These are phyloP conservation scores for Condylostoma magnum DNA, from an alignment of 169 alveolate genomes.

Conservation along the genomic window DNA sequence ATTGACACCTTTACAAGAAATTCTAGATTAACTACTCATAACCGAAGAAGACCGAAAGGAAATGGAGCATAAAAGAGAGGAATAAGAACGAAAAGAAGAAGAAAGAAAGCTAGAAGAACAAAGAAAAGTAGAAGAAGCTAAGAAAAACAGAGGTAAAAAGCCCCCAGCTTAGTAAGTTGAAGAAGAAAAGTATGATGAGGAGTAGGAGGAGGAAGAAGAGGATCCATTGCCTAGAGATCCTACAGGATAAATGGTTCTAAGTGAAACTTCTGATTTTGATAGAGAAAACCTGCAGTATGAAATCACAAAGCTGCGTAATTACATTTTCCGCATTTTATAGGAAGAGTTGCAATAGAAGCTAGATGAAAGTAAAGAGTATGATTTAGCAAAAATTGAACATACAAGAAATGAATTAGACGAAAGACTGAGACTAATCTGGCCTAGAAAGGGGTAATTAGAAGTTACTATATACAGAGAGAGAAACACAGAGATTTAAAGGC, in stretches of 20 bases:
- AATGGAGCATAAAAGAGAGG: constrained; percentile 6
- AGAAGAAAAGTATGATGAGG: constrained; percentile 12
- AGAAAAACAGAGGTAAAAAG: constrained; percentile 4
- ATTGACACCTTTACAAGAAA: neutral
- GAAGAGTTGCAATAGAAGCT: neutral
- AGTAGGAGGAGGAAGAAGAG: neutral
- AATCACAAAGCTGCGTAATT: neutral
- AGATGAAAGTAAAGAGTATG: neutral
- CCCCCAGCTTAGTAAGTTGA: constrained; percentile 13
- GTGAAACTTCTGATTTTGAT: neutral
- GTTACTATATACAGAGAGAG: constrained; percentile 77
- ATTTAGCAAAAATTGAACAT: constrained; percentile 23
- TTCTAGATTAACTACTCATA: neutral
- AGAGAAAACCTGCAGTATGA: neutral
- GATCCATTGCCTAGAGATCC: constrained; percentile 26
- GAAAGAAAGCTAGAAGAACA: constrained; percentile 23
- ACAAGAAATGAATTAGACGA: constrained; percentile 57
- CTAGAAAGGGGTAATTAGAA: constrained; percentile 84
- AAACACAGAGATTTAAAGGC: constrained; percentile 71
- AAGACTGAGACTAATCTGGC: constrained; percentile 60
- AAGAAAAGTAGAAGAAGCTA: constrained; percentile 3
- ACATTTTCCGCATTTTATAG: neutral
- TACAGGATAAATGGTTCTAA: neutral
- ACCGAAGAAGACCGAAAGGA: constrained; percentile 32
- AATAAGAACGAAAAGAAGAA: constrained; percentile 17